Conservation (phyloP, 2,329 filamentous ascomycete species). For the Fusarium citri region DNA sequence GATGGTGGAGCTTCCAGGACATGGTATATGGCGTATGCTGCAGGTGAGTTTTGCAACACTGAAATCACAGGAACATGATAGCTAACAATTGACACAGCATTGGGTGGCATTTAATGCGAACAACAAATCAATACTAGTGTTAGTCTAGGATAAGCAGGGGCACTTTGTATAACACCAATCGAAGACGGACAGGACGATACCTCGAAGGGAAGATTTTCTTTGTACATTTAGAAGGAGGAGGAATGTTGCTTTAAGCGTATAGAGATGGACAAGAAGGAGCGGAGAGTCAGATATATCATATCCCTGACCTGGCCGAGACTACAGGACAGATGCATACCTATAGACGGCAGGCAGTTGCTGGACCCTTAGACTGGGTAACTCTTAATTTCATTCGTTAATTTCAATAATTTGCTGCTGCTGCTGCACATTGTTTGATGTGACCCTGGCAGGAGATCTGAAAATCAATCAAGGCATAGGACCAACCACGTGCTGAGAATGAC, state of each 20-base stretch:
- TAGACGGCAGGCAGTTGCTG: slow-evolving; percentile 25
- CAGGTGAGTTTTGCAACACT: slow-evolving; percentile 66
- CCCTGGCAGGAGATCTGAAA: not conserved
- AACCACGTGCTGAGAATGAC: slow-evolving; percentile 35
- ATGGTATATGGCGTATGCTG: slow-evolving; percentile 85
- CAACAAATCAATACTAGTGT: slow-evolving; percentile 2
- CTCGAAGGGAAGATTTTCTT: slow-evolving; percentile 34
- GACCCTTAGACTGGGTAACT: slow-evolving; percentile 31
- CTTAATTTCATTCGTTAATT: slow-evolving; percentile 24
- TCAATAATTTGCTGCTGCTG: not conserved
- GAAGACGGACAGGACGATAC: slow-evolving; percentile 37
- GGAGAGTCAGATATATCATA: slow-evolving; percentile 9
- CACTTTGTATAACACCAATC: slow-evolving; percentile 28
- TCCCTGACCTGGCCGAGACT: slow-evolving; percentile 26
- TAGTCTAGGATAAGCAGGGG: not conserved
- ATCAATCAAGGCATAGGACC: slow-evolving; percentile 9
- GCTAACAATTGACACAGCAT: slow-evolving; percentile 38
- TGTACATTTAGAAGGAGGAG: slow-evolving; percentile 27
- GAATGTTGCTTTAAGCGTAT: slow-evolving; percentile 10
- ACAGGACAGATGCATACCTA: not conserved
- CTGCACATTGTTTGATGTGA: not conserved
- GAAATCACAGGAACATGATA: not conserved
- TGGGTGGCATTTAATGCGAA: slow-evolving; percentile 35
- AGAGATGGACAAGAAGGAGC: slow-evolving; percentile 7
- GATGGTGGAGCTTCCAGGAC: slow-evolving; percentile 87